phyloP scores from a whole-genome alignment of 352 stramenopile genomes.

The Pseudoperonospora humuli region DNA sequence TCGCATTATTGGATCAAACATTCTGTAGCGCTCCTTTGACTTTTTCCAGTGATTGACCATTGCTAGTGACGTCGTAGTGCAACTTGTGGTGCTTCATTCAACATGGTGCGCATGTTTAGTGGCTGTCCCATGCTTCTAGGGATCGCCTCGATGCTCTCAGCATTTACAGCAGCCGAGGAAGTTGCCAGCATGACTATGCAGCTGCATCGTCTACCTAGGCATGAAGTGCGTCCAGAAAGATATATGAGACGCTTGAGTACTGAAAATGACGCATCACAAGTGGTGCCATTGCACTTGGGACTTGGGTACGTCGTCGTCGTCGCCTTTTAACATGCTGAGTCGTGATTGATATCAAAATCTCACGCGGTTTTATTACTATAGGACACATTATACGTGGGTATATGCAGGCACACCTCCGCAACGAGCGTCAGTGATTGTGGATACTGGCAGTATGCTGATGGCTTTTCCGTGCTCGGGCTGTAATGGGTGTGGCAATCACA shows the following conservation, averaged over 20 bases:
- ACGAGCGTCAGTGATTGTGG: slow-evolving; percentile 72
- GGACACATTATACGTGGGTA: slow-evolving; percentile 81
- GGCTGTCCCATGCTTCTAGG: slow-evolving; percentile 11
- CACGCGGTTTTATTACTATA: slow-evolving; percentile 12
- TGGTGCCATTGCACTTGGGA: slow-evolving; percentile 57
- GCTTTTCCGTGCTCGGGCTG: slow-evolving; percentile 78
- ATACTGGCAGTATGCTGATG: slow-evolving; percentile 74
- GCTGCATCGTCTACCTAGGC: slow-evolving; percentile 33
- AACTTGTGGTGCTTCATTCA: neutral
- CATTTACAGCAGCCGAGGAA: neutral
- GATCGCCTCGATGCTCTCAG: neutral
- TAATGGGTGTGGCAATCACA: slow-evolving; percentile 63
- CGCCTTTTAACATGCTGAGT: neutral
- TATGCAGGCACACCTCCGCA: slow-evolving; percentile 76
- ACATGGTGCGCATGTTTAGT: slow-evolving; percentile 20
- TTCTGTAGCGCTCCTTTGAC: too few relatives aligned
- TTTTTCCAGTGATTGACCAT: too few relatives aligned
- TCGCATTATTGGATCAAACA: too few relatives aligned
- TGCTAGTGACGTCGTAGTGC: too few relatives aligned
- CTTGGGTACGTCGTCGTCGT: slow-evolving; percentile 41
- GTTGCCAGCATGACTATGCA: slow-evolving; percentile 25
- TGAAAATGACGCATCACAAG: slow-evolving; percentile 35
- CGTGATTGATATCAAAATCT: neutral
- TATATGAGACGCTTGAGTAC: slow-evolving; percentile 37
- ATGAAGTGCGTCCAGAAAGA: slow-evolving; percentile 27